Evolutionary conservation across 2,329 filamentous ascomycete genomes (phyloP), one percentile per base, ranked within the genome.

Genomic region (Aureobasidium subglaciale): DNA sequence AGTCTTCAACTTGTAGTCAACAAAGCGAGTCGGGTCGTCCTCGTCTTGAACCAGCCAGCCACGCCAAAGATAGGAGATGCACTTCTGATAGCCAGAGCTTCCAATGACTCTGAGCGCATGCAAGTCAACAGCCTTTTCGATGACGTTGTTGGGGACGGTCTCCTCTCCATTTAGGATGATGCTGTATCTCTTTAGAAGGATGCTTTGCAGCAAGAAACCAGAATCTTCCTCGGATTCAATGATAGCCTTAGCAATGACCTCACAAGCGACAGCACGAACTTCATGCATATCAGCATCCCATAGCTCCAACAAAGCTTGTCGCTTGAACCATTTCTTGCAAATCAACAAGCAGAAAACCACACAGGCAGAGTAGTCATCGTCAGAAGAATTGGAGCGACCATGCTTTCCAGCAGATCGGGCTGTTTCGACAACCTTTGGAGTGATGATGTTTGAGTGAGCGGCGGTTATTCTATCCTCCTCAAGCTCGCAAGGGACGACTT

Each of bases 21-120:
- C 80, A 67, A 99, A 99, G 52, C 84, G 84, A n/a, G 85, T 84
- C 0, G 92, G 87, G 63, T 97, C 91, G 48, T 91, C 80, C 63
- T 96, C 90, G 62, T 96, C 90, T 69, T 99, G 93, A n/a, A 96
- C 85, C 8, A 97, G 77, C 93, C 93, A 99, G 20, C 93, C 93
- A 59, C 84, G 83, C 93, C 93, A 99, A 8, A 99, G 83, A 67
- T 95, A 90, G 59, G 80, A 83, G 65, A 97, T 90, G 67, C 92
- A 97, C 73, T 95, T 96, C 64, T 97, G 93, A 70, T 97, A 99
- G 24, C 93, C 92, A 0, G 89, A 90, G 0, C 88, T 92, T 2
- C 90, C 90, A 59, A 97, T 97, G 45, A 99, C 84, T 13, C 82
- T 79, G 42, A 97, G 77, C 1, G 92, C 90, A 68, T 99, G 93